A percentile compares a stretch with the other conserved stretches of the same genome.
Conservation (phyloP, 129 eudicot species). For the Lactuca saligna region DNA sequence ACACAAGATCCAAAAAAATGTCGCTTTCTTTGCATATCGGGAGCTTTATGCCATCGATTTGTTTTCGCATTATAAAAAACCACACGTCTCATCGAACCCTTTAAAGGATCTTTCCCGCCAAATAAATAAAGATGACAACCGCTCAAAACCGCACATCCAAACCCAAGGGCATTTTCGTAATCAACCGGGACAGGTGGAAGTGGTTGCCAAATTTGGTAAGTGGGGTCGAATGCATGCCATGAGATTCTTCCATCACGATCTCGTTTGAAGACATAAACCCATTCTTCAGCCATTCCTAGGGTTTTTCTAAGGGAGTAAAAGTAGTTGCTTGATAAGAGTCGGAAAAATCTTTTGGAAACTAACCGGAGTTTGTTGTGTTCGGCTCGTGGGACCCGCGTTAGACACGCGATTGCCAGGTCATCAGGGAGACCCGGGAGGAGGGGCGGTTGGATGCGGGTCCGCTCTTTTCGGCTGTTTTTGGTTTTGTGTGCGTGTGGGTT, state of each 20-base stretch:
- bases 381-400: conserved; percentile 81
- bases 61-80: conserved; percentile 85
- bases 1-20: conserved; percentile 93
- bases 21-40: conserved; percentile 74
- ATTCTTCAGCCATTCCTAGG: conserved; percentile 87
- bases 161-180: conserved; percentile 75
- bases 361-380: conserved; percentile 81
- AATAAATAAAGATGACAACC: conserved; percentile 91
- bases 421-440: conserved; percentile 94
- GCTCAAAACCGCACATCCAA: conserved; percentile 92
- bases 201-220: conserved; percentile 90
- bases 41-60: conserved; percentile 92
- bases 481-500: conserved; percentile 82
- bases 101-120: conserved; percentile 87
- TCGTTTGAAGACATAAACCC: conserved; percentile 82
- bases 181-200: conserved; percentile 90
- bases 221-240: conserved; percentile 97
- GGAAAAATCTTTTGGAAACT: conserved; percentile 73
- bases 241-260: conserved; percentile 90
- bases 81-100: conserved; percentile 81
- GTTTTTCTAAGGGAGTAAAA: conserved; percentile 65
- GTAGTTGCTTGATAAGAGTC: conserved; percentile 68
- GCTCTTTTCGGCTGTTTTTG: conserved; percentile 69
- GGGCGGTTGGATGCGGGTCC: conserved; percentile 77
- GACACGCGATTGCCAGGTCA: conserved; percentile 81